Conservation (phyloP, 2,329 filamentous ascomycete species). For the Moelleriella libera region DNA sequence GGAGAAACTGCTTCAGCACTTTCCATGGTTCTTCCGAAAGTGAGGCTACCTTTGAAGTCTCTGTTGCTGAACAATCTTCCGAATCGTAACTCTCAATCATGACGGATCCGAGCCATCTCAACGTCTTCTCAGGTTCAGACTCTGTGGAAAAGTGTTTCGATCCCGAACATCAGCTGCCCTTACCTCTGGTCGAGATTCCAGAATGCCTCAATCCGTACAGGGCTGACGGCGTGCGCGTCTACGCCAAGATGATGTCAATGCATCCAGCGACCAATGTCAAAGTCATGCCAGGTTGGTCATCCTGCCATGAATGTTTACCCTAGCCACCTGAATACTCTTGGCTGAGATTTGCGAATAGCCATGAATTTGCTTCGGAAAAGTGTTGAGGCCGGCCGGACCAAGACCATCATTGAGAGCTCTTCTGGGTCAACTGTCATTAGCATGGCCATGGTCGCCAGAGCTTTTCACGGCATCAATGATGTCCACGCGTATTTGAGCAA, state of each 20-base stretch:
- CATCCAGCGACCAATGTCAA: slow-evolving; percentile 50
- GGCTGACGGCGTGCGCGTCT: slow-evolving; percentile 43
- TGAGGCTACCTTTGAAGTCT: too few relatives aligned
- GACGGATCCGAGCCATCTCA: slow-evolving; percentile 15
- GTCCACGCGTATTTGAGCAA: slow-evolving; percentile 33
- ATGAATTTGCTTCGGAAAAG: slow-evolving; percentile 34
- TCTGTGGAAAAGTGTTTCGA: slow-evolving; percentile 44
- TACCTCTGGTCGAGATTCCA: slow-evolving; percentile 35
- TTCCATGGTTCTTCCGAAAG: too few relatives aligned
- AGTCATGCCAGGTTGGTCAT: slow-evolving; percentile 29
- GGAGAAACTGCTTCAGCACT: too few relatives aligned
- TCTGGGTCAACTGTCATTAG: slow-evolving; percentile 49
- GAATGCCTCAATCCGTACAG: slow-evolving; percentile 32
- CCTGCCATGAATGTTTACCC: neutral
- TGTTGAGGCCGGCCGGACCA: slow-evolving; percentile 27
- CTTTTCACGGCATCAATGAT: slow-evolving; percentile 22
- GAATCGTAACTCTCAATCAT: neutral
- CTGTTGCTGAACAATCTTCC: too few relatives aligned
- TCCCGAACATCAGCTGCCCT: slow-evolving; percentile 38
- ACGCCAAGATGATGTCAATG: slow-evolving; percentile 50
- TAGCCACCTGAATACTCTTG: neutral
- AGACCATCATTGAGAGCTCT: slow-evolving; percentile 39
- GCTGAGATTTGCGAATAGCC: slow-evolving; percentile 7
- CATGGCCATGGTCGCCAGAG: slow-evolving; percentile 26
- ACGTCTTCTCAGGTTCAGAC: slow-evolving; percentile 41